Conservation (phyloP, 2,329 filamentous ascomycete species). For the Neonectria magnoliae region DNA sequence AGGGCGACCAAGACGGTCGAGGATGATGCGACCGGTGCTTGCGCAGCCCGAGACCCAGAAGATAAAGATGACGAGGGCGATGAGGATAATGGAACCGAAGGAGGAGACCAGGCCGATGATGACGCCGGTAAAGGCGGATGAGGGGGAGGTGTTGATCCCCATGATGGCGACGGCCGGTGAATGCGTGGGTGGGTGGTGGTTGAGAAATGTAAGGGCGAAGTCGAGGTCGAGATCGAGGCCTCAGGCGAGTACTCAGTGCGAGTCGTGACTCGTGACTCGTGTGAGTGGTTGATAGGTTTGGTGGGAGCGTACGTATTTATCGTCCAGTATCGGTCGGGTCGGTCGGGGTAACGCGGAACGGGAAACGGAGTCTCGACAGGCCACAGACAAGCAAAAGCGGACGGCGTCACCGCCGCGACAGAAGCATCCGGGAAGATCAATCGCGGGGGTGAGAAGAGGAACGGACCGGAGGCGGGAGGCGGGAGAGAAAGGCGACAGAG, state of each 20-base stretch:
- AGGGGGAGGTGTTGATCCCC: constrained; percentile 46
- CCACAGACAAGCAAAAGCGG: constrained; percentile 24
- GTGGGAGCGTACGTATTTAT: constrained; percentile 26
- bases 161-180: constrained; percentile 39
- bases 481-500: neutral
- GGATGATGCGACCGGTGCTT: constrained; percentile 84
- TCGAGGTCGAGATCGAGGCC: neutral
- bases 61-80: constrained; percentile 89
- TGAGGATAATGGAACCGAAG: constrained; percentile 88
- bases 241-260: constrained; percentile 5
- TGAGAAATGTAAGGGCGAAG: neutral
- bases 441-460: constrained; percentile 31
- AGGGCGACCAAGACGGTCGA: constrained; percentile 91
- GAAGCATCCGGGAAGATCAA: constrained; percentile 41
- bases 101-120: constrained; percentile 95
- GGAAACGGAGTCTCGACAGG: neutral
- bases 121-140: constrained; percentile 74
- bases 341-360: constrained; percentile 33
- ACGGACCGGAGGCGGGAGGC: constrained; percentile 16
- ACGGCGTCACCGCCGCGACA: constrained; percentile 45
- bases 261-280: constrained; percentile 17
- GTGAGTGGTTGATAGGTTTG: neutral
- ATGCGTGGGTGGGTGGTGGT: constrained; percentile 1
- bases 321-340: constrained; percentile 26
- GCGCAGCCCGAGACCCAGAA: constrained; percentile 80